Evolutionary conservation across 2,329 filamentous ascomycete species (phyloP).

Genomic region (Mollisia scopiformis): DNA sequence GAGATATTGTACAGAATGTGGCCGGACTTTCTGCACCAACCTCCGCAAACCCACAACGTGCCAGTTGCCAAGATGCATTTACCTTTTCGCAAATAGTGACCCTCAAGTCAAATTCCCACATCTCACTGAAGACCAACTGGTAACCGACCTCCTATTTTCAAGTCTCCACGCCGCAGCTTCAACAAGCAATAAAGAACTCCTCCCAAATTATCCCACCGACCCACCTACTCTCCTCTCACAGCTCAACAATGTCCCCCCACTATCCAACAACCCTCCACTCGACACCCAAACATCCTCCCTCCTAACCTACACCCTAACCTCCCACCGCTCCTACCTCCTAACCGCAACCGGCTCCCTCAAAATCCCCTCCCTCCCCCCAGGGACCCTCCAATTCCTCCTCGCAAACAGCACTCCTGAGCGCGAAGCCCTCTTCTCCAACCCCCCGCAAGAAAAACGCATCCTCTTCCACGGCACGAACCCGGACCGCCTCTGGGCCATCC

Average conservation of each 20-base stretch:
- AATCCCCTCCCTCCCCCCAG: slow-evolving; percentile 15
- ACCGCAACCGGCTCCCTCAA: slow-evolving; percentile 10
- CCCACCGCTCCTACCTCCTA: slow-evolving; percentile 15
- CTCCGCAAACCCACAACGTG: slow-evolving; percentile 6
- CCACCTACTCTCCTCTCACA: neutral
- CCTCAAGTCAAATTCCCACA: slow-evolving; percentile 9
- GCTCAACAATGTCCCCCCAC: slow-evolving; percentile 4
- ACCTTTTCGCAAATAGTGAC: neutral
- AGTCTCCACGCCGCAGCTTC: slow-evolving; percentile 10
- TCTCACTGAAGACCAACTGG: slow-evolving; percentile 15
- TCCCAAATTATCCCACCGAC: slow-evolving; percentile 10
- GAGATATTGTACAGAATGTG: slow-evolving; percentile 7
- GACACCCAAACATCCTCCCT: neutral
- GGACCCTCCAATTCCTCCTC: slow-evolving; percentile 21
- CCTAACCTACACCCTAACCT: slow-evolving; percentile 9
- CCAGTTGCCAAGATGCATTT: neutral
- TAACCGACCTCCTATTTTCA: slow-evolving; percentile 9
- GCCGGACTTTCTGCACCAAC: neutral
- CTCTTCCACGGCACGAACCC: slow-evolving; percentile 19
- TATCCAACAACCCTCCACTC: neutral
- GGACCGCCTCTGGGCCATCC: slow-evolving; percentile 15
- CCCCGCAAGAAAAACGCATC: slow-evolving; percentile 1
- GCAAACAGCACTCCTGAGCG: slow-evolving; percentile 12
- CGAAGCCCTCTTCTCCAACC: slow-evolving; percentile 9
- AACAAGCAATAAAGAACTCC: neutral